Base-by-base conservation (phyloP, 371 early-diverging fungal species). In the Umbelopsis sp. region DNA sequence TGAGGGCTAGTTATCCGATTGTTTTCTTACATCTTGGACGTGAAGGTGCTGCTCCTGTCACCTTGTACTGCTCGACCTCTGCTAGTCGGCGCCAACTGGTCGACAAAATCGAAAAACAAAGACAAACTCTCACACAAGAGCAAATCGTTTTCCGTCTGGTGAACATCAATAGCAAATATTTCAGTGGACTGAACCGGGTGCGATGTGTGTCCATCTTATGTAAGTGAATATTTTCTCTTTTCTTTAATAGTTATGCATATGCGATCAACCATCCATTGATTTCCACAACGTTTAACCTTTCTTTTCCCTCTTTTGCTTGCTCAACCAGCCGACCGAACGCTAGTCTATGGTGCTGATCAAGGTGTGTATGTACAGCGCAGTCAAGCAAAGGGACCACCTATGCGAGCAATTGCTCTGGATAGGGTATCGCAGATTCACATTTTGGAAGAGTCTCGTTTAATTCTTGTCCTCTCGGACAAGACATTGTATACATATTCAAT, bases 371-470 rank as follows among this genome's bases (percentile, higher is more conserved):
- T 80, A 14, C 78, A 77, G 63, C 71, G 69, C n/a, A 74, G 70
- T 50, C 68, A 66, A 48, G 68, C 65, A 65, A 74, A 67, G 24
- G 74, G 76, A n/a, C 72, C 79, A 32, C 74, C 84, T 37, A 69
- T 83, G 50, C 84, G 86, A 50, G 84, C 91, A 37, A 70, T 96
- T 53, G 84, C 89, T 18, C 78, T 94, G 66, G 96, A 95, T 52
- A 89, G 89, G 69, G 91, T 96, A 16, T 82, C 86, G n/a, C 96
- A 96, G 75, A 86, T 97, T 50, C 95, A 95, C 70, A 87, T 95
- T 4, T 72, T 96, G 44, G 91, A 91, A 70, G 85, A 88, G 24
- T 85, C 86, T 67, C 89, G 88, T 22, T 80, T 92, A 46, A 76
- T 97, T 50, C 80, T 95, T 25, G 85, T 96, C 5, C 81, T 96